Evolutionary conservation across 2,329 filamentous ascomycete species (phyloP).

Genomic region (Nigrograna mackinnonii): DNA sequence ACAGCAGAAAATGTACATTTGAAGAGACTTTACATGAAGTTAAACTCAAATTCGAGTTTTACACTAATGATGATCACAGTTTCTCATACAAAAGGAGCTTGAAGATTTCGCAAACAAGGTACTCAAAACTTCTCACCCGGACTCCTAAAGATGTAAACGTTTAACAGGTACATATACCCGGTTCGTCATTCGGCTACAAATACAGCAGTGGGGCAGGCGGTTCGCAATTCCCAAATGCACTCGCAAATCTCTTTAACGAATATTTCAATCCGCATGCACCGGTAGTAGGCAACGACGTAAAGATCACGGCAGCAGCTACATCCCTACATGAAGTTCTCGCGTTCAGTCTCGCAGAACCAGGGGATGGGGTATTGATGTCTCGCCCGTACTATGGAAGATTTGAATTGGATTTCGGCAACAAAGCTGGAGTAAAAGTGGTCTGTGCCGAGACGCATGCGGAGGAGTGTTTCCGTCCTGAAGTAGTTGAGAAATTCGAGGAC

Average conservation of each 20-base stretch:
- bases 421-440: conserved; percentile 30
- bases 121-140: conserved; percentile 13
- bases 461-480: conserved; percentile 10
- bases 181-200: conserved; percentile 44
- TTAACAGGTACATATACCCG: conserved; percentile 27
- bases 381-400: conserved; percentile 55
- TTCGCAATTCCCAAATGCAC: conserved; percentile 39
- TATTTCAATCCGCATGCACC: conserved; percentile 41
- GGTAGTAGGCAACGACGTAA: conserved; percentile 40
- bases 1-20: conserved; percentile 24
- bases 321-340: conserved; percentile 47
- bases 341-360: conserved; percentile 46
- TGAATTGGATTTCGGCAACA: conserved; percentile 51
- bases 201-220: conserved; percentile 39
- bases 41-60: too few relatives aligned
- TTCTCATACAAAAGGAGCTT: conserved; percentile 40
- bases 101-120: conserved; percentile 43
- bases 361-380: conserved; percentile 51
- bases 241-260: conserved; percentile 47
- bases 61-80: too few relatives aligned
- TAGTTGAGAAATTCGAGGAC: conserved; percentile 45
- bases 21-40: too few relatives aligned
- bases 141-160: neutral
- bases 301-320: conserved; percentile 45
- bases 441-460: conserved; percentile 18